These are phyloP conservation scores for Yamadazyma atmosphaerica DNA, from an alignment of 1,139 yeast species.

Conservation along the genomic window DNA sequence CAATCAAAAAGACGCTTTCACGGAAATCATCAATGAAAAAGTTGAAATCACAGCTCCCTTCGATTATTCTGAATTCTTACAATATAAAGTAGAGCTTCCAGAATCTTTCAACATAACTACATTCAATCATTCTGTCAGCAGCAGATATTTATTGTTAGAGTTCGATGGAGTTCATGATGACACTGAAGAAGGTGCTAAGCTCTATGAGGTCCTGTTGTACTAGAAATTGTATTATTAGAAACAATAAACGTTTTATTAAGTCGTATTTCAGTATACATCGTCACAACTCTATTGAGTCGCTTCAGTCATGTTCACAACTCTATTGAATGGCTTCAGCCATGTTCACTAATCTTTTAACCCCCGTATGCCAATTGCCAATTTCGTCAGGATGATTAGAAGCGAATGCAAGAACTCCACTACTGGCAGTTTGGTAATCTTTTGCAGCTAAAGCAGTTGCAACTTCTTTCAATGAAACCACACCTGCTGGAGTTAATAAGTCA, in stretches of 20 bases:
- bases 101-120: slow-evolving; percentile 48
- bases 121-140: slow-evolving; percentile 27
- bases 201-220: slow-evolving; percentile 51
- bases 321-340: slow-evolving; percentile 57
- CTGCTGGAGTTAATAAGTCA: slow-evolving; percentile 60
- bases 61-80: slow-evolving; percentile 24
- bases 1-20: slow-evolving; percentile 32
- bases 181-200: slow-evolving; percentile 52
- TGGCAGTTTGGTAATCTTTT: slow-evolving; percentile 62
- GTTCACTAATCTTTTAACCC: slow-evolving; percentile 83
- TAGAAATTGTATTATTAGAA: too few species aligned
- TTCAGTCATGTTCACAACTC: slow-evolving; percentile 77
- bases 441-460: slow-evolving; percentile 52
- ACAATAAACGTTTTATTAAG: neutral
- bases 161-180: slow-evolving; percentile 47
- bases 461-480: slow-evolving; percentile 53
- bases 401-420: slow-evolving; percentile 55
- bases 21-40: slow-evolving; percentile 29
- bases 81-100: slow-evolving; percentile 36
- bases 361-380: slow-evolving; percentile 91
- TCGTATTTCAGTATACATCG: too few species aligned
- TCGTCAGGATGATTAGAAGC: slow-evolving; percentile 70
- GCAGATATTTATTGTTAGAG: slow-evolving; percentile 51
- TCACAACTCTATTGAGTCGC: slow-evolving; percentile 43
- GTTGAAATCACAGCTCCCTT: slow-evolving; percentile 49